Evolutionary conservation across 495 filamentous ascomycete genomes (phyloP).

Genomic region (Neurospora intermedia): DNA sequence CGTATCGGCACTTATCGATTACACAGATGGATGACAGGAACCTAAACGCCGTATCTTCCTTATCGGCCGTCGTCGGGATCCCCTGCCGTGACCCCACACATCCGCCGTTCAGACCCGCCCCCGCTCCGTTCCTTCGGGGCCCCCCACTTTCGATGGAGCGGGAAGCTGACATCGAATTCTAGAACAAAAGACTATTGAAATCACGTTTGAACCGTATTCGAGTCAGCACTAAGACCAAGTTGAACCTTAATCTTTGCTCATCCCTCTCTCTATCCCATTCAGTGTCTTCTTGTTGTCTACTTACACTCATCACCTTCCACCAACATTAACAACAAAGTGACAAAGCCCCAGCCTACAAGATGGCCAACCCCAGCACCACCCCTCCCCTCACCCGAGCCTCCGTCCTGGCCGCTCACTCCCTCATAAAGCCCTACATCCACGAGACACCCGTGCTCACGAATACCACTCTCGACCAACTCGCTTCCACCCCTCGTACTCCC

Average conservation of each 20-base stretch:
- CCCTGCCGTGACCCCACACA: background rate
- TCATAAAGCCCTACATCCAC: conserved; percentile 71
- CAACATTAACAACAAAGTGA: background rate
- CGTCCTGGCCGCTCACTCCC: conserved; percentile 55
- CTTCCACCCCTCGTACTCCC: conserved; percentile 51
- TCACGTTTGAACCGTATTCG: background rate
- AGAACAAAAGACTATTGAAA: background rate
- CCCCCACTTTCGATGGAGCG: background rate
- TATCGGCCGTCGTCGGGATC: background rate
- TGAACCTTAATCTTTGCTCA: too few species aligned
- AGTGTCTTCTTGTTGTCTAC: background rate
- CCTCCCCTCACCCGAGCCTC: conserved; percentile 58
- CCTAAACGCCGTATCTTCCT: background rate
- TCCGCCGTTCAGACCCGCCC: background rate
- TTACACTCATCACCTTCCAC: background rate
- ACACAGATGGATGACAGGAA: background rate
- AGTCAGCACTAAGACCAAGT: background rate
- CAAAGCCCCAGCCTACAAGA: conserved; percentile 12
- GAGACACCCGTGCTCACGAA: conserved; percentile 74
- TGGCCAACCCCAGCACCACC: conserved; percentile 39
- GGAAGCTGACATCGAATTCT: background rate
- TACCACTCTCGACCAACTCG: conserved; percentile 57
- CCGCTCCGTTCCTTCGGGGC: background rate
- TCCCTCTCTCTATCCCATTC: background rate
- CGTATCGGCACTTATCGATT: background rate